Percentiles rank a stretch among this genome's conserved stretches.
Conservation (phyloP, 2,329 filamentous ascomycete species). For the Akanthomyces uredinophilus region DNA sequence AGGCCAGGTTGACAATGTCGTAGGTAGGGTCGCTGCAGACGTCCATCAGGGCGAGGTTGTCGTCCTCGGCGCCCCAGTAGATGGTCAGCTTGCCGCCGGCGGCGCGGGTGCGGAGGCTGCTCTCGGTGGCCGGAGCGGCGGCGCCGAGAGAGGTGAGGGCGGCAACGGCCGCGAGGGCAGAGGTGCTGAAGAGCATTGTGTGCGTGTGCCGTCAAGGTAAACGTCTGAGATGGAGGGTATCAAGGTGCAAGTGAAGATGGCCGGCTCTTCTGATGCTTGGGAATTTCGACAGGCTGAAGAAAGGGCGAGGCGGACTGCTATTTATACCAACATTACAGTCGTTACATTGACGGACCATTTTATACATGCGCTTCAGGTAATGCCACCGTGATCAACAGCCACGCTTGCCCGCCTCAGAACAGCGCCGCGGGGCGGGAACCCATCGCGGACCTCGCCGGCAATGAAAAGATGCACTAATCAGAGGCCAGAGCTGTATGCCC, state of each 20-base stretch:
- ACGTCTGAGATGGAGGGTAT: neutral
- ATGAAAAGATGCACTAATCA: slow-evolving; percentile 5
- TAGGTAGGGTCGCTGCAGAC: slow-evolving; percentile 20
- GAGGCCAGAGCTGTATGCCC: neutral
- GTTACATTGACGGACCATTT: neutral
- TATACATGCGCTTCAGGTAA: neutral
- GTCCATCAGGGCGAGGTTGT: slow-evolving; percentile 17
- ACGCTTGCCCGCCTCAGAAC: neutral
- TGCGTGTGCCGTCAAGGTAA: neutral
- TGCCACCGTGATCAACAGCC: neutral
- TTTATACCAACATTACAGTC: neutral
- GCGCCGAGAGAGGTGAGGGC: slow-evolving; percentile 7
- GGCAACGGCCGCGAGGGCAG: slow-evolving; percentile 5
- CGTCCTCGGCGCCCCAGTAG: slow-evolving; percentile 21
- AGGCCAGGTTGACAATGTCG: slow-evolving; percentile 22
- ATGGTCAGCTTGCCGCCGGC: slow-evolving; percentile 19
- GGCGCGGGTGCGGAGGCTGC: slow-evolving; percentile 3
- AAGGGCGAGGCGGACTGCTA: neutral
- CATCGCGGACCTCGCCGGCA: slow-evolving; percentile 6
- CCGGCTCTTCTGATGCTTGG: neutral
- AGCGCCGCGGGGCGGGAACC: neutral
- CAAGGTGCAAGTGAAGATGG: slow-evolving; percentile 1
- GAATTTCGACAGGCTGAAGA: neutral
- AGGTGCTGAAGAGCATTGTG: slow-evolving; percentile 11
- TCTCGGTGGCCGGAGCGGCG: slow-evolving; percentile 1